Conservation (phyloP, 1,139 yeast species). For the Geotrichum cucujoidarum region DNA sequence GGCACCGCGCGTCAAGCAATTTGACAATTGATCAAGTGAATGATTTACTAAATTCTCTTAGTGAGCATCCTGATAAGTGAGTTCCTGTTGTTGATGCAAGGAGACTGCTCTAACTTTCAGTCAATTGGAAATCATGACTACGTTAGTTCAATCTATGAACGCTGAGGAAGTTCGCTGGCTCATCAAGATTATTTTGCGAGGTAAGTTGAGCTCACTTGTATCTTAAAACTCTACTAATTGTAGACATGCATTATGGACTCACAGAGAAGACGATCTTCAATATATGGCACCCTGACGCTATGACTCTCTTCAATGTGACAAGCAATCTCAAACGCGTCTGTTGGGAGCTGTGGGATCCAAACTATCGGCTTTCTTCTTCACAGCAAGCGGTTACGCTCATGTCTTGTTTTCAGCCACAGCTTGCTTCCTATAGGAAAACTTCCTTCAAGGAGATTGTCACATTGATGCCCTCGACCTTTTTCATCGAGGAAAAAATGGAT, state of each 20-base stretch:
- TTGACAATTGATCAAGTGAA: conserved; percentile 58
- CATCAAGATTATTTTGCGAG: conserved; percentile 60
- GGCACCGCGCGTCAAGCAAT: conserved; percentile 35
- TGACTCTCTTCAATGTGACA: conserved; percentile 59
- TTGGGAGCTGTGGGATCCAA: conserved; percentile 47
- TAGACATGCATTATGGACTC: conserved; percentile 43
- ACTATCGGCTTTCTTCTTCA: conserved; percentile 6
- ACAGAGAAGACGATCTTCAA: conserved; percentile 57
- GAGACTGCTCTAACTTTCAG: conserved; percentile 22
- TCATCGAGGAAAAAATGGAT: conserved; percentile 86
- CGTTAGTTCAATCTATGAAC: conserved; percentile 52
- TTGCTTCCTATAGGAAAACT: conserved; percentile 51
- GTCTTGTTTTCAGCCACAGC: conserved; percentile 62
- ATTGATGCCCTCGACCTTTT: conserved; percentile 45
- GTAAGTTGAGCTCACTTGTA: conserved; percentile 26
- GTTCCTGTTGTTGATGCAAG: neutral
- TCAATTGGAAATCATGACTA: conserved; percentile 41
- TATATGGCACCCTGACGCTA: conserved; percentile 82
- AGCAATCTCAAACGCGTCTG: conserved; percentile 60
- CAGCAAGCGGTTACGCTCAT: conserved; percentile 25
- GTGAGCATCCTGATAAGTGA: conserved; percentile 18
- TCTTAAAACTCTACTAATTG: neutral
- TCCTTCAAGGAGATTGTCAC: conserved; percentile 48
- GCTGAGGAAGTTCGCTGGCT: conserved; percentile 67
- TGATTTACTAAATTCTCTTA: conserved; percentile 48